Conservation (phyloP, 2,329 filamentous ascomycete genomes). For the Penicillium sclerotiorum region DNA sequence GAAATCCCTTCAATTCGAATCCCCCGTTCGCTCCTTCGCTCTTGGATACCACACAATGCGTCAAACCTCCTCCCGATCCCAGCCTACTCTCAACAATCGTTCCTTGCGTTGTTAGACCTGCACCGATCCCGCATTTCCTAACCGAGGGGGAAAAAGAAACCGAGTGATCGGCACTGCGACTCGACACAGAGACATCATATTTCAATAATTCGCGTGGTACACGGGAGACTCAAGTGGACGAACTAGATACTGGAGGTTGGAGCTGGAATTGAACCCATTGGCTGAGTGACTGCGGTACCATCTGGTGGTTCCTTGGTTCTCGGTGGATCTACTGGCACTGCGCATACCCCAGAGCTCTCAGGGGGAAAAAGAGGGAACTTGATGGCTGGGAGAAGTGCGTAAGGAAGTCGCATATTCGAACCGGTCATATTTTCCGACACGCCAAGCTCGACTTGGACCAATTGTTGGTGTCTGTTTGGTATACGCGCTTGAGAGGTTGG, state of each 20-base stretch:
- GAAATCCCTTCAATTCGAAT: not conserved
- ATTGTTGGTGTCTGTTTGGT: no score
- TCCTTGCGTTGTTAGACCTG: slow-evolving; percentile 29
- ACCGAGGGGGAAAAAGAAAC: not conserved
- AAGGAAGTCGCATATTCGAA: no score
- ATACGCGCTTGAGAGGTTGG: slow-evolving; percentile 29
- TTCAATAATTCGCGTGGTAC: slow-evolving; percentile 6
- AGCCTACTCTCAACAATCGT: slow-evolving; percentile 21
- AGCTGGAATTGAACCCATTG: not conserved
- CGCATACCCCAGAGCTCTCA: no score
- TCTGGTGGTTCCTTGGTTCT: not conserved
- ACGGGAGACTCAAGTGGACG: not conserved
- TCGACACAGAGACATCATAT: not conserved
- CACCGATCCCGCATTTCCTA: not conserved
- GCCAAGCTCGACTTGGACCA: no score
- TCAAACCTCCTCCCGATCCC: slow-evolving; percentile 28
- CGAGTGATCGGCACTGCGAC: slow-evolving; percentile 3
- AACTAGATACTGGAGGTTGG: not conserved
- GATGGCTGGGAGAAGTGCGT: not conserved
- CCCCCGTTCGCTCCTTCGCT: not conserved
- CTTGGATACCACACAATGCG: slow-evolving; percentile 37
- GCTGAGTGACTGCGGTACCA: not conserved
- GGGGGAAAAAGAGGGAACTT: not conserved
- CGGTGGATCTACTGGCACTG: no score
- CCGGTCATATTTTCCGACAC: not conserved